Evolutionary conservation across 2,329 filamentous ascomycete species (phyloP), one percentile per base, ranked within the genome.

Genomic region (Aaosphaeria arxii): DNA sequence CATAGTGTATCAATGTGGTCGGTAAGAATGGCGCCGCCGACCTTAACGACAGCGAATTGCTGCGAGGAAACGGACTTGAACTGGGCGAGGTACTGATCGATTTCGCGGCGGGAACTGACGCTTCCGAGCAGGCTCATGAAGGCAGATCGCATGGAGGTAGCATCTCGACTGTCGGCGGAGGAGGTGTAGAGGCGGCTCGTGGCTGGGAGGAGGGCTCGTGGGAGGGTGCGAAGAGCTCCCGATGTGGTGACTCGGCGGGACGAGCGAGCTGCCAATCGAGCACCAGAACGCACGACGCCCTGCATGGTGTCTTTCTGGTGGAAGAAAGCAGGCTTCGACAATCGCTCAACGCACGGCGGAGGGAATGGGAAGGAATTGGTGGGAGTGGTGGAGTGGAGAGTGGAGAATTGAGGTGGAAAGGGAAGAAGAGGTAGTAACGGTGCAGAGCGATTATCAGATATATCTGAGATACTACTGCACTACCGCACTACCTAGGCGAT

Each of bases 1-100:
- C 90, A 95, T 47, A 99, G 83, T 63, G 91, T 91, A 70, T 96
- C 88, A 47, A 97, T 81, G 72, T 96, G 88, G 69, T 97, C 91
- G 51, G 90, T 95, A 63, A 99, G 82, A 64, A 97, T 96, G 54
- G 92, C 94, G 53, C 92, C 94, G 53, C 92, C 94, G 47, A 97
- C 92, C 78, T 99, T 99, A 74, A 99, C 95, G 43, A 99, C 92
- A 58, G 91, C 92, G 71, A 97, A 99, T 68, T 95, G 91, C 76
- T 97, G 91, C 33, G 91, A 95, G 40, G 91, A 94, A 53, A 96
- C 91, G 32, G 91, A 96, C 59, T 88, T 94, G 79, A 99, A 99
- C 71, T 97, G 91, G 58, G 91, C 94, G 50, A 97, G 85, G 73
- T 97, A 97, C 74, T 97, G 92, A 77, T 96, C 89, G 55, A 95